These are phyloP conservation scores for Salix suchowensis DNA, from an alignment of 345 rosid genomes.

Conservation along the genomic window DNA sequence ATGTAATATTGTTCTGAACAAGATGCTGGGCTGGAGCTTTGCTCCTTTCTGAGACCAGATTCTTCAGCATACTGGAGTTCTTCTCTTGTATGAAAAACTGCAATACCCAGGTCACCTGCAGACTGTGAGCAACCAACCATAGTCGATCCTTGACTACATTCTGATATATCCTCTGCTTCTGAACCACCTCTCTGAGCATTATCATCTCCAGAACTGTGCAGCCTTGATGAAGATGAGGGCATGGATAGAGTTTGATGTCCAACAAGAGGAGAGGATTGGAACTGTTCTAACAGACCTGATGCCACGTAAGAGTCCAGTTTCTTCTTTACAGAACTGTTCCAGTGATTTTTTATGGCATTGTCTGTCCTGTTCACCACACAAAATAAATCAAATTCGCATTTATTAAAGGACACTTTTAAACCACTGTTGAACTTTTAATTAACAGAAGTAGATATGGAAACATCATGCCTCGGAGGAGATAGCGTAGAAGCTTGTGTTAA, in stretches of 20 bases:
- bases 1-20: constrained; percentile 55
- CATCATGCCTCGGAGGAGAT: not conserved
- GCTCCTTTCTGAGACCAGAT: constrained; percentile 42
- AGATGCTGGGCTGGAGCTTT: constrained; percentile 49
- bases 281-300: constrained; percentile 83
- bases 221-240: constrained; percentile 56
- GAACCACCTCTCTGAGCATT: constrained; percentile 42
- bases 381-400: constrained; percentile 11
- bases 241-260: constrained; percentile 48
- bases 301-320: constrained; percentile 87
- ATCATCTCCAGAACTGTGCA: constrained; percentile 69
- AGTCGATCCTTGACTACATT: constrained; percentile 79
- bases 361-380: constrained; percentile 74
- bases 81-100: constrained; percentile 36
- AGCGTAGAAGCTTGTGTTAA: not conserved
- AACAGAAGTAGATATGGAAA: not conserved
- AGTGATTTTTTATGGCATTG: constrained; percentile 96
- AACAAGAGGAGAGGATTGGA: constrained; percentile 55
- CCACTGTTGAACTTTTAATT: not conserved
- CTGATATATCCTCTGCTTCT: constrained; percentile 77
- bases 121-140: constrained; percentile 59
- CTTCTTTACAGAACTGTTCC: constrained; percentile 99
- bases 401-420: not conserved
- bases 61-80: constrained; percentile 47
- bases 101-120: constrained; percentile 47